Evolutionary conservation across 208 protist genomes (phyloP).

Genomic region (Wallacemonas sp.): DNA sequence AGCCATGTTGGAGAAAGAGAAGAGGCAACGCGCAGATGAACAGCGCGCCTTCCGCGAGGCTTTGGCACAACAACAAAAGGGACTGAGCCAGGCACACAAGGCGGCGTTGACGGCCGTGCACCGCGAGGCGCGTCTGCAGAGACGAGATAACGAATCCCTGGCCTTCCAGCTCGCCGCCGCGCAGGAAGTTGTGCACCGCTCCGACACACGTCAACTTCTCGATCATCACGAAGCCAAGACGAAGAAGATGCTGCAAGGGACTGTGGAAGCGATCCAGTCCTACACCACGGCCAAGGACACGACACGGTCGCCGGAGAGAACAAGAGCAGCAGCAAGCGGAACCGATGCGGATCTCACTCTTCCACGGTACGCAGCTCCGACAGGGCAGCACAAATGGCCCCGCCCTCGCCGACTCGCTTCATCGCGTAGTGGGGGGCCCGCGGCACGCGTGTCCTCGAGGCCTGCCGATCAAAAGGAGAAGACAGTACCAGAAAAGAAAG

Average conservation of each 20-base stretch:
- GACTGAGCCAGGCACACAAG: constrained; percentile 43
- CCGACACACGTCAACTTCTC: constrained; percentile 25
- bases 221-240: constrained; percentile 22
- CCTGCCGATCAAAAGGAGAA: no score
- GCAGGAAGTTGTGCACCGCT: constrained; percentile 20
- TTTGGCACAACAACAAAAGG: constrained; percentile 45
- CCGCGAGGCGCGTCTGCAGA: constrained; percentile 42
- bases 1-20: constrained; percentile 44
- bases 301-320: no score
- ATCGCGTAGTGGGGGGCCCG: no score
- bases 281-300: constrained; percentile 8
- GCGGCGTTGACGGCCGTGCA: constrained; percentile 42
- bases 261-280: constrained; percentile 32
- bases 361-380: background rate
- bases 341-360: constrained; percentile 7
- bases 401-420: background rate
- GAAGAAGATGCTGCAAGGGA: constrained; percentile 32
- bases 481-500: no score
- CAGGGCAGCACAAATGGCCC: background rate
- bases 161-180: constrained; percentile 37
- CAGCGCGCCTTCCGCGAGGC: constrained; percentile 54
- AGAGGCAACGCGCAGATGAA: constrained; percentile 47
- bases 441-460: no score
- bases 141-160: constrained; percentile 45
- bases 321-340: constrained; percentile 7